Conservation (phyloP, 345 rosid species). For the Corymbia maculata region DNA sequence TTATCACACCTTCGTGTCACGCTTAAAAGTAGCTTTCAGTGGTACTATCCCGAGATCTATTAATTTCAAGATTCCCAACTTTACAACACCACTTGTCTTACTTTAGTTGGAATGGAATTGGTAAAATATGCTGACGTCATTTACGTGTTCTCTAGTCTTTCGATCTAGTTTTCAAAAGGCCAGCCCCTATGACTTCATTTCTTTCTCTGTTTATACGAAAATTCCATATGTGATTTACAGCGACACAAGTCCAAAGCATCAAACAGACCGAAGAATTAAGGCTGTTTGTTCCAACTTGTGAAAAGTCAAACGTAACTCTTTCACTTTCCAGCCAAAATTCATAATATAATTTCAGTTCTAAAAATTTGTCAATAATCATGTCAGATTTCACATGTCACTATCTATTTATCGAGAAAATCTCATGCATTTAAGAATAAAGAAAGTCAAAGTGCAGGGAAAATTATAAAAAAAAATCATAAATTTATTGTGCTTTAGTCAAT, state of each 20-base stretch:
- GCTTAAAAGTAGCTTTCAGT: neutral
- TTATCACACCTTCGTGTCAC: neutral
- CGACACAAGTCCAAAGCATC: neutral
- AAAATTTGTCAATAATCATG: neutral
- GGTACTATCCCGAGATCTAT: neutral
- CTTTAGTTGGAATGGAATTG: neutral
- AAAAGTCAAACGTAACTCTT: neutral
- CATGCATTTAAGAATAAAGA: neutral
- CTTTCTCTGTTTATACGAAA: neutral
- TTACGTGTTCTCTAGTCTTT: neutral
- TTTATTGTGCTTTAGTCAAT: no score
- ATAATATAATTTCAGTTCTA: neutral
- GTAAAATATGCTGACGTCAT: neutral
- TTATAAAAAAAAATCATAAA: no score
- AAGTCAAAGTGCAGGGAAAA: neutral
- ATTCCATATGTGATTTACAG: neutral
- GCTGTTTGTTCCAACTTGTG: neutral
- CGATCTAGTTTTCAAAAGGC: neutral
- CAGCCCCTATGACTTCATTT: neutral
- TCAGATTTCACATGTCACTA: neutral
- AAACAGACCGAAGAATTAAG: neutral
- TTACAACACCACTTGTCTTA: neutral
- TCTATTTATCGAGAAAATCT: neutral
- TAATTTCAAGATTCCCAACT: neutral
- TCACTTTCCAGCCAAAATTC: neutral